Conservation (phyloP, 169 alveolate species). For the Plasmodium fragile region DNA sequence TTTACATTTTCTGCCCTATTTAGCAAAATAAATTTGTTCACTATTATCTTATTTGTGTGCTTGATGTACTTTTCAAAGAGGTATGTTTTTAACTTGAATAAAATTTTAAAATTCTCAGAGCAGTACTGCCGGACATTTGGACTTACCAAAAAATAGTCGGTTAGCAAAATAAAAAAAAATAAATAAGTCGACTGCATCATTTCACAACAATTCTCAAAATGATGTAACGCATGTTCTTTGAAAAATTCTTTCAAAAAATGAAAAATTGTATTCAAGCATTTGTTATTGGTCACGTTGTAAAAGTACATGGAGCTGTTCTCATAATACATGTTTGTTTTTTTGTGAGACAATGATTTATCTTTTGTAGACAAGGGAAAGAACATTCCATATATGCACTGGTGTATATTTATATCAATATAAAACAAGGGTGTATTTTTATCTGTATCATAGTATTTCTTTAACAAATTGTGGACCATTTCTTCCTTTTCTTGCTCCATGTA, state of each 20-base stretch:
- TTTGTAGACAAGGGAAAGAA: constrained; percentile 67
- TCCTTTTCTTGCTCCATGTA: constrained; percentile 73
- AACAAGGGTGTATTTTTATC: constrained; percentile 76
- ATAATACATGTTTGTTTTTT: neutral
- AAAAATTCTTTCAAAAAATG: constrained; percentile 68
- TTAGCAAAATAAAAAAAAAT: constrained; percentile 51
- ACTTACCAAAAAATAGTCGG: constrained; percentile 12
- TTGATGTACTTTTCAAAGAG: constrained; percentile 54
- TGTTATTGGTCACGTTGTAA: constrained; percentile 74
- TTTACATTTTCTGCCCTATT: constrained; percentile 29
- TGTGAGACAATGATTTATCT: constrained; percentile 63
- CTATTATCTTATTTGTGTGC: constrained; percentile 11
- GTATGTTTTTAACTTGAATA: constrained; percentile 48
- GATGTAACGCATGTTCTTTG: constrained; percentile 41
- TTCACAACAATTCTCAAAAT: constrained; percentile 69
- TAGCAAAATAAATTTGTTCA: constrained; percentile 38
- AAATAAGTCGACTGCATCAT: constrained; percentile 49
- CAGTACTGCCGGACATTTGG: constrained; percentile 9
- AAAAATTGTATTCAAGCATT: constrained; percentile 50
- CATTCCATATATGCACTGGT: constrained; percentile 77
- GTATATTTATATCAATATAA: constrained; percentile 77
- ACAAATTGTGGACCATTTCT: constrained; percentile 74
- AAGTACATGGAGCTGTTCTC: constrained; percentile 49
- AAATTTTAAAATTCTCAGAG: constrained; percentile 44
- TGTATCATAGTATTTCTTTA: constrained; percentile 78